Base-by-base conservation (phyloP, 202 grass and related monocot species). In the Digitaria exilis region DNA sequence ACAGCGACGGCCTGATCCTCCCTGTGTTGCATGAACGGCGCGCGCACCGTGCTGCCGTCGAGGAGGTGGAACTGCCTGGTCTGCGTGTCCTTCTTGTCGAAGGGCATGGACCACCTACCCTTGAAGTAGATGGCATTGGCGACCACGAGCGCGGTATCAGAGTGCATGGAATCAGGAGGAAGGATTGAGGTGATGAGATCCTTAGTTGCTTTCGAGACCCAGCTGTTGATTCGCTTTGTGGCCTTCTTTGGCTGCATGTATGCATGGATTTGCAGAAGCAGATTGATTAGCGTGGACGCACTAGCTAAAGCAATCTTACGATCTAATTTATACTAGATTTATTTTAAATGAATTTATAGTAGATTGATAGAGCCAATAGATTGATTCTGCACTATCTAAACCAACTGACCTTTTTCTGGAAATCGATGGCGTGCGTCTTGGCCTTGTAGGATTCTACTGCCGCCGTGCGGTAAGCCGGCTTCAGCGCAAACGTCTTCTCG, bases 141-240 rank as follows among this genome's bases (percentile, higher is more conserved):
- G 43, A 44, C 10, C 43, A 44, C 43, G 43, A 44, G 43, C 10
- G 1, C 41, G 25, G 78, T 59, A 15, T 0, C 0, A 0, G 3
- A 1, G 18, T 60, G 0, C 35, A 81, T 18, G 6, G 79, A 59
- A 4, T 7, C 52, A 5, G 1, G 65, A 2, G 66, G 66, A 43
- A 81, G 52, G 39, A 81, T n/a, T 7, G 24, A 15, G 24, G 51
- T 70, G 52, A 81, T 71, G 66, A 81, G 66, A 28, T 59, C 21
- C 3, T 82, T 82, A 0, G 79, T 82, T 6, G 79, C 25, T 15
- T 81, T 41, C 0, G 66, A 19, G 12, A 81, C 66, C 51, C 66
- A 81, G 1, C 21, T 22, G 52, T 81, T 82, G 66, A 82, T 82
- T 30, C 21, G 6, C 51, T 81, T 1, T 1, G 37, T 58, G 22